Percentiles rank a stretch among this genome's conserved stretches.
Conservation (phyloP, 306 rosid species). For the Biancaea sappan region DNA sequence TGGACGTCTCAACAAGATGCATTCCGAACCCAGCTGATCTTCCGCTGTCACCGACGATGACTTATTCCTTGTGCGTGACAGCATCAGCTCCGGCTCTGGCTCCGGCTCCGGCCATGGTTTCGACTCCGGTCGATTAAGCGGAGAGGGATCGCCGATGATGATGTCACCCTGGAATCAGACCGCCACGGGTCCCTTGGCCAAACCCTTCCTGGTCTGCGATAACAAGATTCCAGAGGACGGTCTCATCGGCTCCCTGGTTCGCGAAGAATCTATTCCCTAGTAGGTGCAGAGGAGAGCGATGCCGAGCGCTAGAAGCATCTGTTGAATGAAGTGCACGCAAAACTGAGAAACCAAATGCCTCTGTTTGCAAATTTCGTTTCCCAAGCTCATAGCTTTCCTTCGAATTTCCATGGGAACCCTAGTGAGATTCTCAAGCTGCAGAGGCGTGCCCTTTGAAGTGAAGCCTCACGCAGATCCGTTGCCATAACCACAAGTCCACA, state of each 20-base stretch:
- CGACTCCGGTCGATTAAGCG: conserved; percentile 58
- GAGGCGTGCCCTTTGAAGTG: conserved; percentile 58
- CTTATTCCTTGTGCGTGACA: conserved; percentile 44
- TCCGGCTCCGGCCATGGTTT: conserved; percentile 32
- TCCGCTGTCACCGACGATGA: conserved; percentile 43
- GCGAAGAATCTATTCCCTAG: conserved; percentile 88
- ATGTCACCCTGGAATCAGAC: conserved; percentile 89
- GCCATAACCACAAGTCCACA: conserved; percentile 27
- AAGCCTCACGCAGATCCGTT: conserved; percentile 47
- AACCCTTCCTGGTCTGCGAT: conserved; percentile 45
- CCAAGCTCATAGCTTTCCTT: background rate
- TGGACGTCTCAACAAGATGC: conserved; percentile 34
- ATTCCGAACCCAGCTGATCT: conserved; percentile 56
- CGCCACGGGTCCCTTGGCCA: conserved; percentile 32
- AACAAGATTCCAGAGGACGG: conserved; percentile 11
- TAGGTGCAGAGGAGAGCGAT: conserved; percentile 67
- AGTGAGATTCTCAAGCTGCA: conserved; percentile 52
- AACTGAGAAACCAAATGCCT: background rate
- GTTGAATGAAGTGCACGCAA: background rate
- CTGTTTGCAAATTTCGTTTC: background rate
- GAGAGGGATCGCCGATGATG: conserved; percentile 78
- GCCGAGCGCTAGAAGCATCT: too few relatives aligned
- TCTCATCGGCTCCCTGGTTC: conserved; percentile 62
- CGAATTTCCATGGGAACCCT: conserved; percentile 29
- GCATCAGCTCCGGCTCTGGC: conserved; percentile 67